Percentiles rank a stretch among this genome's conserved stretches.
Conservation (phyloP, 1,284 basidiomycete species). For the Malassezia psittaci region DNA sequence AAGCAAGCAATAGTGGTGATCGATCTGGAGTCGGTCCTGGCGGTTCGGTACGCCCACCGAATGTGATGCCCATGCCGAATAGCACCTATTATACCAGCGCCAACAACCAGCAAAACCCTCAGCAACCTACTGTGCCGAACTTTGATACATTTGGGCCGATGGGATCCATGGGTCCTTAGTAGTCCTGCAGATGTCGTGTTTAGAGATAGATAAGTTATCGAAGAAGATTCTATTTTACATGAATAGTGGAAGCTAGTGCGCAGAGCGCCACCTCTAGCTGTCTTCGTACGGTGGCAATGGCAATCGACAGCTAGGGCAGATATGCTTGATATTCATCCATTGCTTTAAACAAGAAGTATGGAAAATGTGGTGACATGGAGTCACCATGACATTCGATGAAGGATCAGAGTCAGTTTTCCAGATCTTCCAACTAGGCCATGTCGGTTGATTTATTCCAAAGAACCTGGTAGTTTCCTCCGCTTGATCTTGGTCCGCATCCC, state of each 20-base stretch:
- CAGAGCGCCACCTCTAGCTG: neutral
- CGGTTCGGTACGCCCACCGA: conserved; percentile 17
- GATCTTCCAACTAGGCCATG: too few species aligned
- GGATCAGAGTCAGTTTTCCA: too few species aligned
- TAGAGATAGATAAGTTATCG: neutral
- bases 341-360: conserved; percentile 15
- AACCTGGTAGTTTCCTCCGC: neutral
- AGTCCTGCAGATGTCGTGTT: neutral
- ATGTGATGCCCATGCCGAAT: conserved; percentile 20
- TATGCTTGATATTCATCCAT: conserved; percentile 19
- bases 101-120: conserved; percentile 9
- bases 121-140: neutral
- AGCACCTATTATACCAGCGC: conserved; percentile 20
- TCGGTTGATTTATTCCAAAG: too few species aligned
- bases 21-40: conserved; percentile 23
- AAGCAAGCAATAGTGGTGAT: conserved; percentile 21
- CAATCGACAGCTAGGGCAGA: conserved; percentile 20
- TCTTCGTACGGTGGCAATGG: conserved; percentile 12
- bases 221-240: too few species aligned
- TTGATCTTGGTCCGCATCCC: neutral
- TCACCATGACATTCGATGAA: conserved; percentile 11
- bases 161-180: conserved; percentile 7
- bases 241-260: too few species aligned
- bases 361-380: conserved; percentile 19
- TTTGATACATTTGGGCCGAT: conserved; percentile 9